Percentiles rank a stretch among this genome's conserved stretches.
These are phyloP conservation scores for Limonium bicolor DNA, from an alignment of 148 eudicot species.

Conservation along the genomic window DNA sequence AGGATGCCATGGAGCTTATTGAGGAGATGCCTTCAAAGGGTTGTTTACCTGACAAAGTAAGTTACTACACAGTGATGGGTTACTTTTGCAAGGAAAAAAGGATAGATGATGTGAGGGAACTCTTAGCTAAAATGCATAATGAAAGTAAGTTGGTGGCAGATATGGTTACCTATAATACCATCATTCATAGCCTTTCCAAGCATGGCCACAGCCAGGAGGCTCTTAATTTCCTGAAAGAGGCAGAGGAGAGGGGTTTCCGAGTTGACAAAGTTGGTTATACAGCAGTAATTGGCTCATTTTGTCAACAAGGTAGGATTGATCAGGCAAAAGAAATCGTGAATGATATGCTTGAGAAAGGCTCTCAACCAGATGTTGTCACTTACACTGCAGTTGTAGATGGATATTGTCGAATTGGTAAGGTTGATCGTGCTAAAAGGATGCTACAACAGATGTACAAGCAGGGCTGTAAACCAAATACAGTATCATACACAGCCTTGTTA, in stretches of 20 bases:
- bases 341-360: constrained; percentile 20
- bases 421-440: constrained; percentile 24
- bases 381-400: constrained; percentile 19
- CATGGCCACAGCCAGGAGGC: constrained; percentile 25
- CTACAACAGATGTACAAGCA: constrained; percentile 16
- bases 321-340: constrained; percentile 16
- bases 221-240: constrained; percentile 17
- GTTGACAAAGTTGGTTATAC: constrained; percentile 21
- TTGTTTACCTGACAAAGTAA: constrained; percentile 27
- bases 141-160: constrained; percentile 13
- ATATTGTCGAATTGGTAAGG: constrained; percentile 14
- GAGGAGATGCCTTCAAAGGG: constrained; percentile 22
- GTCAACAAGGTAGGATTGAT: constrained; percentile 17
- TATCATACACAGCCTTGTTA: constrained; percentile 18
- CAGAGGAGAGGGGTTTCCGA: constrained; percentile 19
- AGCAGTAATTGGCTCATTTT: constrained; percentile 21
- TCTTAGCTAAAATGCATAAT: constrained; percentile 20
- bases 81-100: constrained; percentile 23
- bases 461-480: constrained; percentile 23
- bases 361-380: constrained; percentile 24
- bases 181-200: constrained; percentile 24
- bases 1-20: constrained; percentile 18
- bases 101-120: constrained; percentile 18
- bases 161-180: constrained; percentile 23
- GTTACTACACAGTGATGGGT: constrained; percentile 27